These are phyloP conservation scores for Camelina hispida DNA, from an alignment of 345 rosid genomes.

Conservation along the genomic window DNA sequence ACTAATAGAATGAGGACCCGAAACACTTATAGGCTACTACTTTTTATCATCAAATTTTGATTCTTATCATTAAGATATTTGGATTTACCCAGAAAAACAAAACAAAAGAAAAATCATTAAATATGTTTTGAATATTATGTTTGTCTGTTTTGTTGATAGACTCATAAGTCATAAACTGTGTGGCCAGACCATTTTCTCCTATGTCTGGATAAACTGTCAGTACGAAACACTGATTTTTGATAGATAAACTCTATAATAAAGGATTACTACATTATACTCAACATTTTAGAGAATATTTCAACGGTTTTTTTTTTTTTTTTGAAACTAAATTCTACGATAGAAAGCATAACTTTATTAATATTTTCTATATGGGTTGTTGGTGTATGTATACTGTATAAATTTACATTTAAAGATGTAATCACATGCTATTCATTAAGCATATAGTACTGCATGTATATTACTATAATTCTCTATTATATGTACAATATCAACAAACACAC, in stretches of 20 bases:
- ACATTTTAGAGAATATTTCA: neutral
- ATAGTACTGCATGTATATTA: no score
- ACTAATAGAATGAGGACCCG: slow-evolving; percentile 21
- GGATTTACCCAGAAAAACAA: no score
- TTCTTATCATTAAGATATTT: neutral
- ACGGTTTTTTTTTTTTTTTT: no score
- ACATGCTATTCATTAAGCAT: no score
- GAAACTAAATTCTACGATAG: neutral
- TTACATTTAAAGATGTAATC: no score
- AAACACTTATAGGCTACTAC: neutral
- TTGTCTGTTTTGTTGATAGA: slow-evolving; percentile 18
- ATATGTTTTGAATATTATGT: neutral
- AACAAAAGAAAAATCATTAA: neutral
- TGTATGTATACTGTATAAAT: no score
- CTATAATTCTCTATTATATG: no score
- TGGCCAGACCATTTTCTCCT: neutral
- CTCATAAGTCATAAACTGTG: neutral
- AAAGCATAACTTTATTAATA: no score
- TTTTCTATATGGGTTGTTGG: no score
- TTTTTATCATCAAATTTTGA: neutral
- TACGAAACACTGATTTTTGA: neutral
- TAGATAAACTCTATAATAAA: neutral
- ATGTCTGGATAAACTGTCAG: neutral
- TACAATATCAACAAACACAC: no score
- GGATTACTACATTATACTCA: neutral